Evolutionary conservation across 2,329 filamentous ascomycete species (phyloP), one percentile per base, ranked within the genome.

Genomic region (Neopestalotiopsis rosae): DNA sequence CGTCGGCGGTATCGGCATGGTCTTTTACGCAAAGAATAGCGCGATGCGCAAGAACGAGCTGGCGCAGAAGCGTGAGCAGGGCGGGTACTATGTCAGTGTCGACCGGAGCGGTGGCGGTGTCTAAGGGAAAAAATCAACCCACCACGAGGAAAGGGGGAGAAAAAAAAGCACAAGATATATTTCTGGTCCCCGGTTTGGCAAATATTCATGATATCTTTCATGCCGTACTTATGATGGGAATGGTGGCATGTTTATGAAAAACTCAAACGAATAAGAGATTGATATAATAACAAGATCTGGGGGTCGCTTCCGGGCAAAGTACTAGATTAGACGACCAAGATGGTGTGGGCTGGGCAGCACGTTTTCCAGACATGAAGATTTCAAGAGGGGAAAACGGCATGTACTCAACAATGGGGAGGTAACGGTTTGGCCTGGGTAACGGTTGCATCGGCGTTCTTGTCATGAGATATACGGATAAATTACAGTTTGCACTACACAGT

Each of bases 81-180:
- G 76, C 4, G 81, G 81, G 70, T 79, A 82, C 64, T 85, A 87
- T 74, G 85, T 87, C 67, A 84, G 80, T 68, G 85, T 87, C 68
- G 85, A 87, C 67, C 82, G 86, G 30, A 87, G 85, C 72, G 86
- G 86, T 40, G 77, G 77, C 0, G 76, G 76, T 0, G 74, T 78
- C 71, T 78, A 57, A 73, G 32, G 24, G 32, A 28, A 9, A 9
- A 49, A n/a, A 56, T 20, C 20, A 9, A 17, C 13, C 3, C 52
- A 28, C 52, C 4, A 4, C 52, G 28, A 30, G 9, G 20, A 10
- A n/a, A 5, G 42, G 10, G 14, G 2, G 13, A n/a, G n/a, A n/a
- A 3, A 45, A 17, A 45, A 49, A n/a, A n/a, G 14, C 9, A n/a
- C 42, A 17, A 49, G 5, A 49, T 28, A 28, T 28, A 28, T 28